A percentile compares a stretch with the other conserved stretches of the same genome.
Evolutionary conservation across 495 filamentous ascomycete genomes (phyloP).

Genomic region (Pseudomonodictys pantanalensis): DNA sequence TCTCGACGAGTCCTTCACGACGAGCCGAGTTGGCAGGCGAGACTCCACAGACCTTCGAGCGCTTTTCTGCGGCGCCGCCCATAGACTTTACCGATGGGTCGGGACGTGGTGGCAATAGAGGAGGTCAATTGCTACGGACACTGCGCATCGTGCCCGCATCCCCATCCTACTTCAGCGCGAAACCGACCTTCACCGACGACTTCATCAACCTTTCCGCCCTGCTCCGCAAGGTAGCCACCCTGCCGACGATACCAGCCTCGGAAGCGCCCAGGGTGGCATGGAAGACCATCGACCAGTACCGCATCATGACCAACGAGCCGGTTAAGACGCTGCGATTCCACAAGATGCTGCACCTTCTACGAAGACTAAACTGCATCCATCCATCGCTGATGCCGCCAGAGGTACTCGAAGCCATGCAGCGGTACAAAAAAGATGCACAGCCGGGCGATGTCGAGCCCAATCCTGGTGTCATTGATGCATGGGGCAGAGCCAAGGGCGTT

Average conservation of each 20-base stretch:
- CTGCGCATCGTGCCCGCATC: conserved; percentile 79
- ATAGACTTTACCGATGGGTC: conserved; percentile 19
- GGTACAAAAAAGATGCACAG: conserved; percentile 74
- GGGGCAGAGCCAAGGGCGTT: conserved; percentile 70
- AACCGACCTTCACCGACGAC: conserved; percentile 80
- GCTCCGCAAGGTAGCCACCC: conserved; percentile 62
- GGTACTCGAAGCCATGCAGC: conserved; percentile 59
- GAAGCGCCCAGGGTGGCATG: conserved; percentile 78
- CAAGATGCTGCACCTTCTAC: conserved; percentile 68
- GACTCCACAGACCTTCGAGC: conserved; percentile 10
- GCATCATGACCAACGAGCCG: conserved; percentile 67
- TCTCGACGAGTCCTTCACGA: conserved; percentile 21
- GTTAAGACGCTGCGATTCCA: conserved; percentile 78
- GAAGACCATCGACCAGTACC: conserved; percentile 76
- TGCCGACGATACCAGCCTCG: conserved; percentile 62
- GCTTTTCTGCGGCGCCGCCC: conserved; percentile 24
- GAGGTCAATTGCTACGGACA: conserved; percentile 48
- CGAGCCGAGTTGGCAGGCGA: conserved; percentile 20
- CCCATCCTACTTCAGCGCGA: conserved; percentile 88
- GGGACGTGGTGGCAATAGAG: conserved; percentile 15
- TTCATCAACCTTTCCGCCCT: conserved; percentile 70
- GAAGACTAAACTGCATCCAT: conserved; percentile 81
- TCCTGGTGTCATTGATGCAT: conserved; percentile 61
- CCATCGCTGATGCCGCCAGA: conserved; percentile 70
- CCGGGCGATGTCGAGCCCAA: conserved; percentile 59